Conservation (phyloP, 2,329 filamentous ascomycete species). For the Pestalotiopsis sp. region DNA sequence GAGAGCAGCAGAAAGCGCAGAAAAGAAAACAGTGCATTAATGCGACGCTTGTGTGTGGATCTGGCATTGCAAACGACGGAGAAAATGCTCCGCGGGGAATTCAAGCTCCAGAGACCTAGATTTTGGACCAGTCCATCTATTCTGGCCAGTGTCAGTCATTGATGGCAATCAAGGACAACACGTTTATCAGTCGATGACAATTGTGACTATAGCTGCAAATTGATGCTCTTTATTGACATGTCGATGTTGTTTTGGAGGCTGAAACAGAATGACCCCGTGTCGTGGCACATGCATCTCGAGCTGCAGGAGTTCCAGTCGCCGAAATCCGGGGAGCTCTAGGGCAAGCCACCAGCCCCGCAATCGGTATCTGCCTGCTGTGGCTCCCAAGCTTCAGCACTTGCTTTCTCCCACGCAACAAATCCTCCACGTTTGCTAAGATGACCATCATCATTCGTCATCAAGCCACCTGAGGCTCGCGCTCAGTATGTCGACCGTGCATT, state of each 20-base stretch:
- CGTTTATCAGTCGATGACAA: no score
- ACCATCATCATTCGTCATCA: neutral
- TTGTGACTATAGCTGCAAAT: no score
- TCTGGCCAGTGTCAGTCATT: no score
- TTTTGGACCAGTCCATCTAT: no score
- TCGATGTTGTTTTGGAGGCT: neutral
- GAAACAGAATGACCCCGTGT: neutral
- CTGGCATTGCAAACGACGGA: neutral
- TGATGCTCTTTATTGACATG: neutral
- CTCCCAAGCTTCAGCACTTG: no score
- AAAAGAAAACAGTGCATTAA: neutral
- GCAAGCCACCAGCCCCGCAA: neutral
- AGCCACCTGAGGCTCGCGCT: conserved; percentile 10
- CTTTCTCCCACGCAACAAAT: no score
- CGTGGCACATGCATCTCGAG: neutral
- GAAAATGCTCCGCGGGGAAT: neutral
- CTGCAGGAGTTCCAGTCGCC: neutral
- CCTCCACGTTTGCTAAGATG: no score
- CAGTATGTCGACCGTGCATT: conserved; percentile 38
- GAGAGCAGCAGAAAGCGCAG: neutral
- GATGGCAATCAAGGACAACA: no score
- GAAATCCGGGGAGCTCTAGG: neutral
- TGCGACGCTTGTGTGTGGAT: neutral
- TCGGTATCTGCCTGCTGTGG: neutral
- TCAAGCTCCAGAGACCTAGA: conserved; percentile 1